These are phyloP conservation scores for Astragalus glycyphyllos DNA, from an alignment of 306 rosid species.

Conservation along the genomic window DNA sequence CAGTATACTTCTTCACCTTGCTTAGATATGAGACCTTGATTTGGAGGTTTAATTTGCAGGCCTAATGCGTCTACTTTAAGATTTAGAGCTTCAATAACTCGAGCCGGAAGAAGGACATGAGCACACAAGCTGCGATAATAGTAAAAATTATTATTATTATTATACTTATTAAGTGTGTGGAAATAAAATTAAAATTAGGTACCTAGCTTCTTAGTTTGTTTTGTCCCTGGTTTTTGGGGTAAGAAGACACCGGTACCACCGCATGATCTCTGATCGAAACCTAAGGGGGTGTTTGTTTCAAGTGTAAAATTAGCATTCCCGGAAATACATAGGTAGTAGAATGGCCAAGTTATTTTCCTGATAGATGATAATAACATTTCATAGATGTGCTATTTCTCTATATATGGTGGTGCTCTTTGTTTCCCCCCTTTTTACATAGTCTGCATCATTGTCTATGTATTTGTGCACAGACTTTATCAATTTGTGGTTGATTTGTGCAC, in stretches of 20 bases:
- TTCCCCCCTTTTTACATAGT: too few species aligned
- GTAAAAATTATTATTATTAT: background rate
- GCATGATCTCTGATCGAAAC: constrained; percentile 52
- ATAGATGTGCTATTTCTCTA: too few species aligned
- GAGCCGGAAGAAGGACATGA: constrained; percentile 72
- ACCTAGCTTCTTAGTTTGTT: constrained; percentile 66
- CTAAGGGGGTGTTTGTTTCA: too few species aligned
- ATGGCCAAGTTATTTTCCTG: too few species aligned
- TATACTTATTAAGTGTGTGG: background rate
- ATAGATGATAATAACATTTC: too few species aligned
- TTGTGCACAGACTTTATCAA: too few species aligned
- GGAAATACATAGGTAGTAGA: too few species aligned
- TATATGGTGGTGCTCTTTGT: too few species aligned
- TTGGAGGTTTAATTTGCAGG: constrained; percentile 57
- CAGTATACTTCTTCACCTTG: constrained; percentile 25
- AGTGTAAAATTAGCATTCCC: too few species aligned
- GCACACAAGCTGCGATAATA: constrained; percentile 57
- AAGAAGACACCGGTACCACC: constrained; percentile 90
- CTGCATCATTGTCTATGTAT: too few species aligned
- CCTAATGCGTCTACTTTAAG: constrained; percentile 70
- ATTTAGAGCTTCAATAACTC: constrained; percentile 78
- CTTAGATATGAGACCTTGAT: constrained; percentile 48
- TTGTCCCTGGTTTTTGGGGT: constrained; percentile 62
- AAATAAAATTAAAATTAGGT: background rate
- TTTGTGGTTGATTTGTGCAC: too few species aligned